Evolutionary conservation across 1,284 basidiomycete genomes (phyloP), one percentile per base, ranked within the genome.

Genomic region (Stygiomarasmius scandens): DNA sequence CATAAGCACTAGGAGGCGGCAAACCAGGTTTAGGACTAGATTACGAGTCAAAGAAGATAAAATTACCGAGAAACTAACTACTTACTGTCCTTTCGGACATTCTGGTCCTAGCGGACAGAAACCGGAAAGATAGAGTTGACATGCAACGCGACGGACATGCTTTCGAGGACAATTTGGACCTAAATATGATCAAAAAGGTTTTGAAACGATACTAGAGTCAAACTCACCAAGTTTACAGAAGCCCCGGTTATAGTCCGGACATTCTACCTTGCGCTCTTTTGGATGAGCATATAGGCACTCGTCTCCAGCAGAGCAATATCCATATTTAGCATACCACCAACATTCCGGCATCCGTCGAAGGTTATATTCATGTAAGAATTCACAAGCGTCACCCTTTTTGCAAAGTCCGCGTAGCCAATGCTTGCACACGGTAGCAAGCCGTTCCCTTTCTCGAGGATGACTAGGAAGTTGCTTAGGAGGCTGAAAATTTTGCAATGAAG

Each of bases 331-430:
- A 72, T 89, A 99, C 94, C 96, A 98, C 85, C 96, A 94, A 71
- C 97, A 99, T 72, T 98, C 94, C n/a, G 97, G 97, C 94, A 99
- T 99, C 58, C 94, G 90, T 63, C 96, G 81, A 59, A 99, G 82
- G 71, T 99, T 98, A 78, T 98, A 99, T 77, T 99, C 97, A 76
- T 99, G 97, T 70, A 99, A 82, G 75, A 99, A 99, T 77, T 99
- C 97, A 79, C 97, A 99, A 45, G 90, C 89, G 70, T 97, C 93
- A 57, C 95, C 96, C 74, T 99, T 99, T 78, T 99, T 99, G 78
- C 97, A 99, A 43, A 99, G 81, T 25, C 97, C 97, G 60, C 97
- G 86, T 32, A 99, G 86, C 93, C 96, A 99, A 77, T 99, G 97
- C 78, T 99, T 99, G 79, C 97, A 99, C n/a, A 99, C 93, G 0